Base-by-base conservation (phyloP, 305 asterid species). In the Plantago rigida region DNA sequence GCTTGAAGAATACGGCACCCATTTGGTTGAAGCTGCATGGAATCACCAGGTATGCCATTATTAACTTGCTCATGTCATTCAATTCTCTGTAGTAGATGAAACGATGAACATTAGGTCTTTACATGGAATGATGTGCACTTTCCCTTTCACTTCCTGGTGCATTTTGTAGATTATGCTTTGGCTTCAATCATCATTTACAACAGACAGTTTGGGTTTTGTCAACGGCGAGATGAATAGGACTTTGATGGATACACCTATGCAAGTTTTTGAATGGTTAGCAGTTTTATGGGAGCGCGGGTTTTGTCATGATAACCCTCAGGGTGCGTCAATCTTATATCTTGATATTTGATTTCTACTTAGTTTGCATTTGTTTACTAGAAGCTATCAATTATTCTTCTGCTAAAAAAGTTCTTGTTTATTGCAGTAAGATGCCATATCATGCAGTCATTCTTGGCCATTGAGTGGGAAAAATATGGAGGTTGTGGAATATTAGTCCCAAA, bases 1-100 rank as follows among this genome's bases (percentile, higher is more conserved):
- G 96, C 97, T 91, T 59, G 97, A 91, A 77, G 97, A 91, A 74
- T 91, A 77, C 75, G 97, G 97, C 72, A 85, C 95, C 67, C 97
- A 91, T 74, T 84, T 91, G 84, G 97, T 91, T 66, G 97, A 84
- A 77, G 97, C 97, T 66, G 97, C 96, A 64, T 91, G 96, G 97
- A 78, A 73, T 80, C 89, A 85, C 82, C 97, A 91, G 96, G 97
- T 91, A 71, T 50, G 76, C 50, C 29, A 54, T 51, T 71, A 39
- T 62, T 39, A 34, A 12, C 45, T 26, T 39, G 47, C 55, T 44
- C 48, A 44, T 34, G 53, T 46, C 31, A 53, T 67, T 47, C 36
- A 47, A 42, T 54, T 50, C 59, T 15, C 24, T 14, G 22, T 60
- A 47, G 51, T 67, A 39, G 47, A 9, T 42, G 42, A 6, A 26